Evolutionary conservation across 1,284 basidiomycete genomes (phyloP).

Genomic region (Salmacisia buchloeana): DNA sequence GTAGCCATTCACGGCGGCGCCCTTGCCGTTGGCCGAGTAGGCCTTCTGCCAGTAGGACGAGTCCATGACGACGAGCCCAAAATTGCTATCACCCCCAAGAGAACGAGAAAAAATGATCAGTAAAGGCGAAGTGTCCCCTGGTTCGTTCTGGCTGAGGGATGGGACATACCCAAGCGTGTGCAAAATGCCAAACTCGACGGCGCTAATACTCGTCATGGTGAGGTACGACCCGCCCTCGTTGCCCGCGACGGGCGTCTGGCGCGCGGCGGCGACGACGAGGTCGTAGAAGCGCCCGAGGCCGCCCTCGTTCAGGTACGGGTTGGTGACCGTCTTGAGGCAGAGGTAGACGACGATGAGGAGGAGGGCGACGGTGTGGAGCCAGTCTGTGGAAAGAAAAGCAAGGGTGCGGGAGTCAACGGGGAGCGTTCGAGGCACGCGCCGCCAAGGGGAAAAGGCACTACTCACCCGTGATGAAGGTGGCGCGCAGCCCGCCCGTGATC

Average conservation of each 20-base stretch:
- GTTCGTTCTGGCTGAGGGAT: neutral
- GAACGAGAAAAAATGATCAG: neutral
- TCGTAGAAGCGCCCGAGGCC: conserved; percentile 27
- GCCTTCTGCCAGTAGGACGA: conserved; percentile 42
- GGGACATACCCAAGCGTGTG: conserved; percentile 29
- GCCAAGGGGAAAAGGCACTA: neutral
- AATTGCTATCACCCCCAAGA: no score
- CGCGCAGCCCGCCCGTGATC: conserved; percentile 35
- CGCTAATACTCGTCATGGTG: conserved; percentile 17
- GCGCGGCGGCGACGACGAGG: conserved; percentile 17
- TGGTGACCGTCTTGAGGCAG: conserved; percentile 35
- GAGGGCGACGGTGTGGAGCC: conserved; percentile 24
- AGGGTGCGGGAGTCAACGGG: neutral
- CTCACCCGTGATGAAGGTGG: conserved; percentile 36
- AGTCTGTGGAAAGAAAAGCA: neutral
- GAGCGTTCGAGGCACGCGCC: neutral
- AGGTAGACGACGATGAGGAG: conserved; percentile 39
- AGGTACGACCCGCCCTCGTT: conserved; percentile 20
- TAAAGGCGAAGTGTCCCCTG: neutral
- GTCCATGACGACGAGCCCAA: conserved; percentile 42
- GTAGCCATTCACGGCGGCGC: conserved; percentile 41
- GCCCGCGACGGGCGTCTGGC: conserved; percentile 13
- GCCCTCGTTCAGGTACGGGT: conserved; percentile 18
- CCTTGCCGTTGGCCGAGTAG: conserved; percentile 33
- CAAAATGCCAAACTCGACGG: conserved; percentile 37